Evolutionary conservation across 768 basidiomycete species (phyloP).

Genomic region (Roridomyces roridus): DNA sequence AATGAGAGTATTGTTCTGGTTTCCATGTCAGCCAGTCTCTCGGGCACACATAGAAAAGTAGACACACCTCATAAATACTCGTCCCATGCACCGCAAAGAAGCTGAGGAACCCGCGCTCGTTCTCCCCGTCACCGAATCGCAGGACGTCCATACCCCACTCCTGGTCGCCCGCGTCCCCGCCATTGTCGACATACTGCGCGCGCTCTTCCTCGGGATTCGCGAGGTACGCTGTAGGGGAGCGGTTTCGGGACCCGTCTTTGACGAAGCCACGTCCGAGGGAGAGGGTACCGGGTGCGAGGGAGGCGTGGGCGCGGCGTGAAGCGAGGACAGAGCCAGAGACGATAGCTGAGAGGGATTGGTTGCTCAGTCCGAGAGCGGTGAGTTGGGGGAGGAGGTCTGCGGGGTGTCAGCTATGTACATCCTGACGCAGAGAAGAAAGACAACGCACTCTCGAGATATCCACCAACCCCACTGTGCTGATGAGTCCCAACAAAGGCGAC

Average conservation of each 20-base stretch:
- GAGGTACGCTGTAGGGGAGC: slow-evolving; percentile 77
- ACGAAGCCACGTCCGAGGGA: slow-evolving; percentile 72
- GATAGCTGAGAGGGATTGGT: slow-evolving; percentile 74
- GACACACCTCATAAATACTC: slow-evolving; percentile 71
- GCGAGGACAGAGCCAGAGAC: slow-evolving; percentile 71
- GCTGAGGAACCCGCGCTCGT: slow-evolving; percentile 68
- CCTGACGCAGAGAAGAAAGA: background rate
- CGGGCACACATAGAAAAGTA: background rate
- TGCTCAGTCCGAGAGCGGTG: slow-evolving; percentile 75
- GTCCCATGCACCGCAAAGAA: slow-evolving; percentile 86
- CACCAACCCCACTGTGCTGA: slow-evolving; percentile 79
- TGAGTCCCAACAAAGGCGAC: slow-evolving; percentile 82
- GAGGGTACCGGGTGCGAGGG: slow-evolving; percentile 65
- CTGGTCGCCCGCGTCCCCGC: slow-evolving; percentile 49
- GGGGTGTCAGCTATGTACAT: background rate
- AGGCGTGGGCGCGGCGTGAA: slow-evolving; percentile 69
- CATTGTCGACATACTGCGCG: slow-evolving; percentile 58
- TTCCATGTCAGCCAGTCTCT: background rate
- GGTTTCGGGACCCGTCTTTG: slow-evolving; percentile 71
- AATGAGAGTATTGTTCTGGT: slow-evolving; percentile 85
- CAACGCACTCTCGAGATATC: slow-evolving; percentile 65
- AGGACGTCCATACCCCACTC: slow-evolving; percentile 77
- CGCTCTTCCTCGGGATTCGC: slow-evolving; percentile 78
- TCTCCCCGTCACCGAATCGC: slow-evolving; percentile 55
- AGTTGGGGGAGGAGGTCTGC: slow-evolving; percentile 73